A percentile compares a stretch with the other conserved stretches of the same genome.
Evolutionary conservation across 306 rosid species (phyloP).

Genomic region (Crotalaria pallida): DNA sequence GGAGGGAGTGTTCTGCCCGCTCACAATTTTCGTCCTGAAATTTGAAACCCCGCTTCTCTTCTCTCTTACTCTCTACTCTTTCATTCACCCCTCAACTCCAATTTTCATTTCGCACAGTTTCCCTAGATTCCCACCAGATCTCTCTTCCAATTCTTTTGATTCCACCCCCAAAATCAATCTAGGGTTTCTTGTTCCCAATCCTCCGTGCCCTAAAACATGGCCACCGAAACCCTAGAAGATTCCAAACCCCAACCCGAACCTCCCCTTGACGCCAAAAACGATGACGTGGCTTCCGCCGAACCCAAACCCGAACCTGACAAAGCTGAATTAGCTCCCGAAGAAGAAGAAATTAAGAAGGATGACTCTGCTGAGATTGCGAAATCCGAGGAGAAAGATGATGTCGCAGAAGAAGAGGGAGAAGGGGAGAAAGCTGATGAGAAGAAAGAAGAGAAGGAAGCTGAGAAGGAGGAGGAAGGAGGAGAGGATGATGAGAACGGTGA

Average conservation of each 20-base stretch:
- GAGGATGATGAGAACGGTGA: neutral
- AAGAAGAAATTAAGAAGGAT: neutral
- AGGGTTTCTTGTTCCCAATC: conserved; percentile 42
- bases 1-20: conserved; percentile 25
- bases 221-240: conserved; percentile 68
- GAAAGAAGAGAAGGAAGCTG: neutral
- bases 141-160: neutral
- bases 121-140: neutral
- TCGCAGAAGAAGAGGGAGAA: neutral
- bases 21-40: conserved; percentile 47
- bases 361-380: neutral
- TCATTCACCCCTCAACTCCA: conserved; percentile 22
- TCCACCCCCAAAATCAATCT: neutral
- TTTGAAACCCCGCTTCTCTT: conserved; percentile 29
- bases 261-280: conserved; percentile 24
- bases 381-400: conserved; percentile 14
- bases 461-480: neutral
- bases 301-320: neutral
- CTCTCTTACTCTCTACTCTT: neutral
- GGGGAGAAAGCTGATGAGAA: neutral
- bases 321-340: neutral
- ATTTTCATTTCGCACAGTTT: conserved; percentile 15
- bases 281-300: neutral
- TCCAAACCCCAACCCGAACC: conserved; percentile 39
- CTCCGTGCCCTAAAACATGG: conserved; percentile 33